These are phyloP conservation scores for Fraxinus albicans DNA, from an alignment of 305 asterid genomes.

Conservation along the genomic window DNA sequence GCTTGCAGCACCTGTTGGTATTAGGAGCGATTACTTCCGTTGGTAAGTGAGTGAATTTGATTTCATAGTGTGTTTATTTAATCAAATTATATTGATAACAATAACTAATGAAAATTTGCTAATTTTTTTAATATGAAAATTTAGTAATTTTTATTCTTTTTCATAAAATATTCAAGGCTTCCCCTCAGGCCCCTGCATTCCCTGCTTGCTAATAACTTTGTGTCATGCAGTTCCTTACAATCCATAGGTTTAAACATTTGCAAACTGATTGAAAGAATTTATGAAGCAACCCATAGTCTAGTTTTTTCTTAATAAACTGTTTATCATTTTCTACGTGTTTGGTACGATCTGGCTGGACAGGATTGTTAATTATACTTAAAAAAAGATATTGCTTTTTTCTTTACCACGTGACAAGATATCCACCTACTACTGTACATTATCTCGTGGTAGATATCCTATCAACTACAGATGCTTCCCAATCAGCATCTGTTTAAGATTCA, in stretches of 20 bases:
- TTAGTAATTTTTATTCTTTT: neutral
- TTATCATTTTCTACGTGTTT: neutral
- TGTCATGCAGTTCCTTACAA: neutral
- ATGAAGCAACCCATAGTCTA: neutral
- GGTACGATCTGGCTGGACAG: neutral
- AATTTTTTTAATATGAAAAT: neutral
- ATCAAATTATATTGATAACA: neutral
- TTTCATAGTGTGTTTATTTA: neutral
- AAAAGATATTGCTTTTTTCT: neutral
- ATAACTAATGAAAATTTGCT: neutral
- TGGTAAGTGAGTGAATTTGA: constrained; percentile 58
- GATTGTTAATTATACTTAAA: neutral
- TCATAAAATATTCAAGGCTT: neutral
- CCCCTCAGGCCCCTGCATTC: neutral
- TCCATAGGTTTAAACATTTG: neutral
- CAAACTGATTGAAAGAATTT: neutral
- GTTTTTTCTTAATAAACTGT: neutral
- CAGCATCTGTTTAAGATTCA: neutral
- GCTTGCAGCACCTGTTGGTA: constrained; percentile 92
- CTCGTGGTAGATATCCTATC: neutral
- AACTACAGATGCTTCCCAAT: neutral
- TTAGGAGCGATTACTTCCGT: constrained; percentile 97
- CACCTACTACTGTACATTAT: neutral
- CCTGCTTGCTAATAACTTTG: neutral
- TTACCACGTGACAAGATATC: neutral